Evolutionary conservation across 495 filamentous ascomycete species (phyloP), one percentile per base, ranked within the genome.

Genomic region (Recurvomyces mirabilis): DNA sequence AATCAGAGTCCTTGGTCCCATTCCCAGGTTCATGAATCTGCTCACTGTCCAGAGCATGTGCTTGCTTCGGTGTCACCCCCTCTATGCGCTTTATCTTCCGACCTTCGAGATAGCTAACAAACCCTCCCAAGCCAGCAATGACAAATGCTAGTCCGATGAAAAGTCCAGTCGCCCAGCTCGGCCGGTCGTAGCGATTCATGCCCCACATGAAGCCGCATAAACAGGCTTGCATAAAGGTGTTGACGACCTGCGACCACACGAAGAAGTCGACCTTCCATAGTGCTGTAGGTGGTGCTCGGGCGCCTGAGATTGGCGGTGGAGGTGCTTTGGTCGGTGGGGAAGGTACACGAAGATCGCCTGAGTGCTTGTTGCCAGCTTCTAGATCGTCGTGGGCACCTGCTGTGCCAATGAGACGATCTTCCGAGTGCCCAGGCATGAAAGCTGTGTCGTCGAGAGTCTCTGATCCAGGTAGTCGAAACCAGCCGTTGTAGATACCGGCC

Each of bases 201-300:
- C 71, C 78, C 81, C 82, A 91, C 85, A 91, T 91, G 59, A 83
- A 81, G 4, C 69, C 73, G 14, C 77, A 81, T 1, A 93, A 67
- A 3, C 69, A 70, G 23, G 58, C 64, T 58, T 91, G 86, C 10
- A 87, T 69, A 51, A 89, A 74, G 0, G 83, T 88, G 57, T 93
- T 91, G 57, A 65, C 60, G 6, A 84, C 68, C 57, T 82, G 84
- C 33, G 68, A 63, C 79, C 79, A 87, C 37, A 91, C 71, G 4
- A 84, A 76, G 41, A 85, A 82, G 43, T 89, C 82, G 52, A 89
- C 60, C 62, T 84, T 88, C 85, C 83, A 89, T 13, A 70, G 42
- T 22, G 59, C 54, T 0, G 84, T 86, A 4, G 79, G 70, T 2
- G 79, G 73, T 0, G 82, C 82, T 4, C 75, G 68, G 6, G 71